Evolutionary conservation across 331 rosid species (phyloP), one percentile per base, ranked within the genome.

Genomic region (Phaseolus coccineus): DNA sequence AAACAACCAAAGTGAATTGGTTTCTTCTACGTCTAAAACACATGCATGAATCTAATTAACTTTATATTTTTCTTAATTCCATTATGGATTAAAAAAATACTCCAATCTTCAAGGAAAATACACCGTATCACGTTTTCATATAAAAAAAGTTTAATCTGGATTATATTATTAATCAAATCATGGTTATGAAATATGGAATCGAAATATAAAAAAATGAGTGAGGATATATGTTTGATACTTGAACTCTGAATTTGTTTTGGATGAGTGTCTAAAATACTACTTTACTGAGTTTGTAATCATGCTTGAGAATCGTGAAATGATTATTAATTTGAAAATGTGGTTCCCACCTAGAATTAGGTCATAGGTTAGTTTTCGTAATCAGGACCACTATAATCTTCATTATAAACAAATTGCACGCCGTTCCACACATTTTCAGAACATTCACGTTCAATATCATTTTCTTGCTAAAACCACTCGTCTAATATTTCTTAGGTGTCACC

Each of bases 311-410:
- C 48, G 51, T 31, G 63, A 33, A 63, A 63, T 77, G 39, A 77
- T 64, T 31, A 77, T 65, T 65, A 51, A 51, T 19, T 76, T 64
- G 80, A 65, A 64, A 69, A 67, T 39, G 75, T 77, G 67, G 35
- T 10, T 27, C 76, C 59, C 75, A 77, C 81, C 81, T 66, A 77
- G 44, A 77, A 77, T 77, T 77, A 77, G 81, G 81, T 77, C 75
- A 16, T 25, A 24, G 57, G 75, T 42, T 77, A 40, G 57, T 77
- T 77, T 66, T 67, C 69, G 28, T 42, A 27, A 25, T 14, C n/a
- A 77, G 44, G 58, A 50, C 74, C 52, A 77, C 72, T 51, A 37
- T 64, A 51, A 37, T 65, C 25, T 76, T 33, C 39, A 37, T 76
- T 37, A 10, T n/a, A 76, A 63, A 63, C 61, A 19, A 75, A 30